These are phyloP conservation scores for Fusarium robinianum DNA, from an alignment of 2,329 filamentous ascomycete genomes.

Conservation along the genomic window DNA sequence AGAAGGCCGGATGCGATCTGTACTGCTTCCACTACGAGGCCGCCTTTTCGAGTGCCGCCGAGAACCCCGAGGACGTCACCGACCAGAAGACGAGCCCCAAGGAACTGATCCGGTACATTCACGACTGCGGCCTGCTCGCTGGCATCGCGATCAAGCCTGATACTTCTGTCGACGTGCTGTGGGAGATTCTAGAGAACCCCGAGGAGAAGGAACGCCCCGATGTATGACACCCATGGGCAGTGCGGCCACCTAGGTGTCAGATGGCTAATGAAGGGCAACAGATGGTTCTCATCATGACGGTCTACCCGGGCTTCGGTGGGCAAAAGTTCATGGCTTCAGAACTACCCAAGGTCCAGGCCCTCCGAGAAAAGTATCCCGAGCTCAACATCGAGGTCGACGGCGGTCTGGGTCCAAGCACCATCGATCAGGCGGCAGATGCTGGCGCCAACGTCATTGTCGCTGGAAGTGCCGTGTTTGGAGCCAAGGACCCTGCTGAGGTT, in stretches of 20 bases:
- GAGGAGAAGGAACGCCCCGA: conserved; percentile 81
- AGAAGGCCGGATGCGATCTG: conserved; percentile 92
- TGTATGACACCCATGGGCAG: conserved; percentile 70
- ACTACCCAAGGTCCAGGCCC: conserved; percentile 86
- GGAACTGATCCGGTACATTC: conserved; percentile 88
- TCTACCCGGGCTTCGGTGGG: conserved; percentile 94
- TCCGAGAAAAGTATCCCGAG: conserved; percentile 83
- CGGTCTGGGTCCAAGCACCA: conserved; percentile 83
- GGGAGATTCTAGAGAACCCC: conserved; percentile 79
- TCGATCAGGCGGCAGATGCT: conserved; percentile 91
- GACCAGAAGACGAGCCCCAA: conserved; percentile 78
- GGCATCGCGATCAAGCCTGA: conserved; percentile 95
- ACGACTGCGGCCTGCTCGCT: conserved; percentile 83
- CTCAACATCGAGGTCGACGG: conserved; percentile 98
- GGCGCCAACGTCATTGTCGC: conserved; percentile 98
- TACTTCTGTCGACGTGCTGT: conserved; percentile 88
- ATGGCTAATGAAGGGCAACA: conserved; percentile 44
- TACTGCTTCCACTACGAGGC: conserved; percentile 99
- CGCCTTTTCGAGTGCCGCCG: conserved; percentile 84
- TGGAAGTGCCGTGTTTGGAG: conserved; percentile 93
- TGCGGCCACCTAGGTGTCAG: too few species aligned
- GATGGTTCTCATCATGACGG: conserved; percentile 99
- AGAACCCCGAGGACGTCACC: conserved; percentile 71
- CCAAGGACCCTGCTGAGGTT: conserved; percentile 83
- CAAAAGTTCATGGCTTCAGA: conserved; percentile 98